These are phyloP conservation scores for Scenedesmus sp. DNA, from an alignment of 163 green algal species.

Conservation along the genomic window DNA sequence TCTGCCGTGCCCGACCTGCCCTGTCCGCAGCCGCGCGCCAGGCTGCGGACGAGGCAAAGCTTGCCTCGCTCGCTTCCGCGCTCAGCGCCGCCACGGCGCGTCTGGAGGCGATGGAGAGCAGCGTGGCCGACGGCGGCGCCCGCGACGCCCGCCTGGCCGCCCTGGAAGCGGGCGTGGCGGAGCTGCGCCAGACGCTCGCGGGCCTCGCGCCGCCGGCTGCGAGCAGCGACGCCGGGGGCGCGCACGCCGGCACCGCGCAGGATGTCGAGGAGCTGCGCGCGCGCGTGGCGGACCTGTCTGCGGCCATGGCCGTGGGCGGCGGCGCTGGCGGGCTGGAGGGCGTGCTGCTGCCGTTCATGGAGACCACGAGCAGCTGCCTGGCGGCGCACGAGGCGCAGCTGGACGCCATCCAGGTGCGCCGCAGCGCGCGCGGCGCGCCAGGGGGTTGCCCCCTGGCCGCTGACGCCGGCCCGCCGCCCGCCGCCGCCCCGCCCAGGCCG, in stretches of 20 bases:
- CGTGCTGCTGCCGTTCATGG: conserved; percentile 43
- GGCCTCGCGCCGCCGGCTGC: too few species aligned
- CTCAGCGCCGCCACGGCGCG: not conserved
- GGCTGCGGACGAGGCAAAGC: not conserved
- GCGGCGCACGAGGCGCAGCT: conserved; percentile 37
- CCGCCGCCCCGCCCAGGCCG: too few species aligned
- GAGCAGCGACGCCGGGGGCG: too few species aligned
- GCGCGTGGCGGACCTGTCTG: not conserved
- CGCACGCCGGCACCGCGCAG: not conserved
- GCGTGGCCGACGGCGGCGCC: not conserved
- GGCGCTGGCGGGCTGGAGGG: conserved; percentile 24
- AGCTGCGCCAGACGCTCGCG: not conserved
- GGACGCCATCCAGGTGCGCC: conserved; percentile 19
- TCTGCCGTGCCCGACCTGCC: too few species aligned
- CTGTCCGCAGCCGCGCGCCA: not conserved
- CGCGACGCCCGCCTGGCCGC: conserved; percentile 7
- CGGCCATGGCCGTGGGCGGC: not conserved
- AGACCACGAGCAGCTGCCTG: conserved; percentile 43
- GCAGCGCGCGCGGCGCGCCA: too few species aligned
- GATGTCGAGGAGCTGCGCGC: not conserved
- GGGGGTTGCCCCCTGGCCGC: not conserved
- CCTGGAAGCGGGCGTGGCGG: conserved; percentile 2
- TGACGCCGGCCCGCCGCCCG: too few species aligned
- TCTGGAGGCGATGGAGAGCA: not conserved
- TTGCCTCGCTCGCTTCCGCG: not conserved